phyloP scores from a whole-genome alignment of 2,329 filamentous ascomycete genomes.

The Anisogramma anomala region DNA sequence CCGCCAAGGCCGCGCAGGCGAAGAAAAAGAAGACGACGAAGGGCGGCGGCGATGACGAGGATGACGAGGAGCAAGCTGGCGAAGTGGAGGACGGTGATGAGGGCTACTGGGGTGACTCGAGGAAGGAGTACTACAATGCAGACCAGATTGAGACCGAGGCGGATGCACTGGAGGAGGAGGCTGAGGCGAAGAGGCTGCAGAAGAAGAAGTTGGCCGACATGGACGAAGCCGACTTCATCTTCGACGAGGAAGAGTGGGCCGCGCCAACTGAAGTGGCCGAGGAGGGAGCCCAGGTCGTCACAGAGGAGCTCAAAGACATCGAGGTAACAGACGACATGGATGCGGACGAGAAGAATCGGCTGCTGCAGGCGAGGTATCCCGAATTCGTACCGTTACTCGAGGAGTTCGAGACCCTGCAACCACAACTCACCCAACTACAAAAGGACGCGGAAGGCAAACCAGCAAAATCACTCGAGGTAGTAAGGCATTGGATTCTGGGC shows the following conservation, averaged over 20 bases:
- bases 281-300: conserved; percentile 53
- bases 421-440: conserved; percentile 47
- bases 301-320: conserved; percentile 73
- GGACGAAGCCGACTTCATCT: conserved; percentile 84
- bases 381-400: conserved; percentile 80
- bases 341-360: conserved; percentile 58
- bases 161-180: conserved; percentile 78
- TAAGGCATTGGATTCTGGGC: conserved; percentile 70
- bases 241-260: conserved; percentile 81
- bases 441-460: conserved; percentile 42
- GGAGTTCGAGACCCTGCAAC: conserved; percentile 66
- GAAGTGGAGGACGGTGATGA: conserved; percentile 47
- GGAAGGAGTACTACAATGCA: conserved; percentile 85
- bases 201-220: conserved; percentile 84
- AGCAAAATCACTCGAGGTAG: conserved; percentile 44
- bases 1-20: conserved; percentile 5
- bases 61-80: conserved; percentile 32
- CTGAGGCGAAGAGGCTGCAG: conserved; percentile 76
- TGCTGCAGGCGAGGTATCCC: conserved; percentile 73
- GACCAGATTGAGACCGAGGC: conserved; percentile 57
- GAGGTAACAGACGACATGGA: conserved; percentile 73
- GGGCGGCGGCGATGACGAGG: conserved; percentile 42
- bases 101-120: conserved; percentile 77
- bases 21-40: conserved; percentile 29
- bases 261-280: conserved; percentile 41